Conservation (phyloP, 73 alveolate species). For the Uronychia setigera region DNA sequence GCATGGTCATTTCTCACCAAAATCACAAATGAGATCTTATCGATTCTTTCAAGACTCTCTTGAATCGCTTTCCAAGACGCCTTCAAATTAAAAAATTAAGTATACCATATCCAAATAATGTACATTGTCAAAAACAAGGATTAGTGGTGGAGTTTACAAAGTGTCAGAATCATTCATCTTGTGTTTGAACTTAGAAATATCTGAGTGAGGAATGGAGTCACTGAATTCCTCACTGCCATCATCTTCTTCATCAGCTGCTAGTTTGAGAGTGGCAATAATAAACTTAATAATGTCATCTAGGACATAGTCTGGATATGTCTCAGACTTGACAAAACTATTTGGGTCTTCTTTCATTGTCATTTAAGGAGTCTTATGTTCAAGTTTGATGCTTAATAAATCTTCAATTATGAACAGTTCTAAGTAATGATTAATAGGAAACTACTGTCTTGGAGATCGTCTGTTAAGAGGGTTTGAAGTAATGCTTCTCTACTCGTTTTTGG, state of each 20-base stretch:
- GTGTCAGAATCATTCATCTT: conserved; percentile 9
- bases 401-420: background rate
- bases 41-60: background rate
- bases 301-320: conserved; percentile 34
- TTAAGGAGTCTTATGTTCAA: background rate
- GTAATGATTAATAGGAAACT: background rate
- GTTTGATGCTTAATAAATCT: background rate
- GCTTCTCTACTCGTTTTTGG: background rate
- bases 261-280: conserved; percentile 30
- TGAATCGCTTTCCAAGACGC: background rate
- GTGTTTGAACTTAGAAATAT: background rate
- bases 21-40: background rate
- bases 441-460: background rate
- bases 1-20: background rate
- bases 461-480: background rate
- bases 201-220: background rate
- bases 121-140: conserved; percentile 38
- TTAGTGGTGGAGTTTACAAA: conserved; percentile 15
- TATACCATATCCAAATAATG: background rate
- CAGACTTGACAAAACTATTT: conserved; percentile 24
- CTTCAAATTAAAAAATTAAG: background rate
- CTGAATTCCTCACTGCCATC: background rate
- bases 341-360: conserved; percentile 22
- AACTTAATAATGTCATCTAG: conserved; percentile 33
- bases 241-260: conserved; percentile 28